Conservation (phyloP, 2,329 filamentous ascomycete genomes). For the Phialemonium atrogriseum region DNA sequence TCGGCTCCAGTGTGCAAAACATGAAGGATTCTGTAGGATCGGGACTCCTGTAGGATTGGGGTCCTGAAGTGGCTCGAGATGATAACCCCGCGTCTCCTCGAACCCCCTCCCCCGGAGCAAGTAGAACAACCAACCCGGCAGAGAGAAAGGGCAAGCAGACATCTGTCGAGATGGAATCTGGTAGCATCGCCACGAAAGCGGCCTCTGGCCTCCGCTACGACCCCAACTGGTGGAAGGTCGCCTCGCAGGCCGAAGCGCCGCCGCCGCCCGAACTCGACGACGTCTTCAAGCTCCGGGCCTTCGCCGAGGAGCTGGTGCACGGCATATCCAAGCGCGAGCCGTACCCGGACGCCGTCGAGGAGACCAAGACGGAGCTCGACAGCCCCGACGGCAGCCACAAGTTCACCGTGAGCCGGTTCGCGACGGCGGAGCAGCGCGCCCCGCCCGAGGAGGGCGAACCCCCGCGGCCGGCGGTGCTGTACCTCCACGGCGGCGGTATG, state of each 20-base stretch:
- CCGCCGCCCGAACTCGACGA: constrained; percentile 1
- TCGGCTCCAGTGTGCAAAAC: too few species aligned
- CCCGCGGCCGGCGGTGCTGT: constrained; percentile 2
- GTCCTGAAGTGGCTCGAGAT: too few species aligned
- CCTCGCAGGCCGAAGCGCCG: neutral
- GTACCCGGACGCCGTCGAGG: constrained; percentile 4
- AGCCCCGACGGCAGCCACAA: constrained; percentile 5
- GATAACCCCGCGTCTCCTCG: too few species aligned
- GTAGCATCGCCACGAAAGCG: too few species aligned
- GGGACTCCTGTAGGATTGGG: too few species aligned
- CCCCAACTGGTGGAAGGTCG: neutral
- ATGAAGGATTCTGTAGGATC: too few species aligned
- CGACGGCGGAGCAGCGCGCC: constrained; percentile 6
- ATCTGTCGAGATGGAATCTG: too few species aligned
- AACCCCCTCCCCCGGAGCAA: too few species aligned
- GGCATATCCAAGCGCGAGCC: neutral
- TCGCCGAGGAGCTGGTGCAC: neutral
- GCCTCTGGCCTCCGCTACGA: constrained; percentile 4
- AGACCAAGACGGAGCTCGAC: constrained; percentile 5
- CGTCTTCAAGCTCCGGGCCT: constrained; percentile 5
- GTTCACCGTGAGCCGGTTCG: constrained; percentile 9
- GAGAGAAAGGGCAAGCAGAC: too few species aligned
- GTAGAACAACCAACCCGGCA: too few species aligned
- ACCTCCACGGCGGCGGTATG: constrained; percentile 19
- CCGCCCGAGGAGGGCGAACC: neutral